Percentiles rank a stretch among this genome's conserved stretches.
phyloP scores from a whole-genome alignment of 2,329 filamentous ascomycete genomes.

The Claviceps sp. region DNA sequence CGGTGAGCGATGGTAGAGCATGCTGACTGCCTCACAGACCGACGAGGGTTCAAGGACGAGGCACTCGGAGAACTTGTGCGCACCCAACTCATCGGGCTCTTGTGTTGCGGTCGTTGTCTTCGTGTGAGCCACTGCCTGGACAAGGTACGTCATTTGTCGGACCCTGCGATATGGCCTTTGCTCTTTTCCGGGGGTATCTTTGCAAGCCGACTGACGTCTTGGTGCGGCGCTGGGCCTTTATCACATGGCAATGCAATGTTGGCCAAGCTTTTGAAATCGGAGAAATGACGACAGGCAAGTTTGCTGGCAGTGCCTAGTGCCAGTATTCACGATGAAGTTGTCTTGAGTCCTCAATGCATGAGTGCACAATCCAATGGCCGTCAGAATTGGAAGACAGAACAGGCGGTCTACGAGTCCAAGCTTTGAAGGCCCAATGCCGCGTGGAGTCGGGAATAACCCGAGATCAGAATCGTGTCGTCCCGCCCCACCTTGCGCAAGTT shows the following conservation, averaged over 20 bases:
- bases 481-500: background rate
- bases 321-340: background rate
- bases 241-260: too few species aligned
- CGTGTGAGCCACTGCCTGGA: background rate
- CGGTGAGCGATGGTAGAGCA: too few species aligned
- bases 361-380: background rate
- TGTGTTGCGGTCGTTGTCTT: background rate
- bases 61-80: too few species aligned
- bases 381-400: background rate
- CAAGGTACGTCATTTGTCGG: constrained; percentile 1
- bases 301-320: background rate
- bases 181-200: background rate
- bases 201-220: constrained; percentile 1
- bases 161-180: background rate
- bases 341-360: background rate
- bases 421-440: background rate
- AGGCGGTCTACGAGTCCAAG: background rate
- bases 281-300: too few species aligned
- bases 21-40: background rate
- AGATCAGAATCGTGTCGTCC: background rate
- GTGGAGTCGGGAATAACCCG: background rate
- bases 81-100: too few species aligned
- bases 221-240: background rate
- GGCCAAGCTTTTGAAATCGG: too few species aligned
- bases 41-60: background rate